These are phyloP conservation scores for Salvia sclarea DNA, from an alignment of 305 asterid species.

Conservation along the genomic window DNA sequence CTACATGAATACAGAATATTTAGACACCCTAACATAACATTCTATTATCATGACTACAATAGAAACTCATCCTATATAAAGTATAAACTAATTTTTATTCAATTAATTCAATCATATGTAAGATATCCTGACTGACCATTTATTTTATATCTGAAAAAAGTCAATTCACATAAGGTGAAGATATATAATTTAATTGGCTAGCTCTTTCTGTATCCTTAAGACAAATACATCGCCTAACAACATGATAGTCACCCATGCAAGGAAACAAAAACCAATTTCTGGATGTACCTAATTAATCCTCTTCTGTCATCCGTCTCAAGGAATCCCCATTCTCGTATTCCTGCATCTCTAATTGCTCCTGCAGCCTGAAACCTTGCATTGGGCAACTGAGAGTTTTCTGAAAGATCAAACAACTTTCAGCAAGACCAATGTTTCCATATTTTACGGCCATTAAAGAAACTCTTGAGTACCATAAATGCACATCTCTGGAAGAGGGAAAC, in stretches of 20 bases:
- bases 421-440: conserved; percentile 30
- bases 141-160: conserved; percentile 7
- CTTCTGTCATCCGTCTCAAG: conserved; percentile 64
- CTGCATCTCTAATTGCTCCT: conserved; percentile 88
- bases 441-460: conserved; percentile 17
- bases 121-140: conserved; percentile 1
- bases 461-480: conserved; percentile 13
- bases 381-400: conserved; percentile 88
- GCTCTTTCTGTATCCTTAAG: not conserved
- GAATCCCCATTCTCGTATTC: conserved; percentile 85
- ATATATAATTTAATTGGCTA: conserved; percentile 12
- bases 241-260: conserved; percentile 8
- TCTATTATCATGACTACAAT: not conserved
- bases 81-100: too few relatives aligned
- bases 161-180: not conserved
- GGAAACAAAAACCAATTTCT: conserved; percentile 23
- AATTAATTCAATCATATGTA: not conserved
- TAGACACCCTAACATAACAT: not conserved
- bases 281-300: conserved; percentile 73
- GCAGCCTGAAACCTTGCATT: conserved; percentile 97
- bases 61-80: conserved; percentile 2
- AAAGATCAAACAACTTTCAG: conserved; percentile 31
- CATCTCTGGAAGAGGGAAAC: conserved; percentile 4
- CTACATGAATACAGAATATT: not conserved
- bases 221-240: not conserved